phyloP scores from a whole-genome alignment of 768 basidiomycete species.

The Lentinula detonsa region DNA sequence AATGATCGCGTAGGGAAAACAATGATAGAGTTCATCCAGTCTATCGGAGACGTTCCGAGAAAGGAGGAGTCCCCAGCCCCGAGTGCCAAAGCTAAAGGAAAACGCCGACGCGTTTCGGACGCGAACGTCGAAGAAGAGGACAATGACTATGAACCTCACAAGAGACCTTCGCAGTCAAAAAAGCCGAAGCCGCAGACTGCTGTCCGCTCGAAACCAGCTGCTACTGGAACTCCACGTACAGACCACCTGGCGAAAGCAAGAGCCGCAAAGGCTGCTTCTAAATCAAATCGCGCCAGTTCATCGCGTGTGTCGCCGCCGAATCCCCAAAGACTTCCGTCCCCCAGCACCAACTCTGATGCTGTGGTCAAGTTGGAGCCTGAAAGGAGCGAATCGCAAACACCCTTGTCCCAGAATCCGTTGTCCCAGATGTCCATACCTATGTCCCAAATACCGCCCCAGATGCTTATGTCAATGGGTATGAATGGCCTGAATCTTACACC shows the following conservation, averaged over 20 bases:
- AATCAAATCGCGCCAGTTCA: not conserved
- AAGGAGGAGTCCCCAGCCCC: not conserved
- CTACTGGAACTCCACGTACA: not conserved
- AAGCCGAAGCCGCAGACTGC: not conserved
- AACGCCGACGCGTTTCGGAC: not conserved
- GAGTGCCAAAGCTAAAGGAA: not conserved
- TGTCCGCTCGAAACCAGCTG: not conserved
- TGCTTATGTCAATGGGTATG: not conserved
- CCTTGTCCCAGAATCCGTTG: not conserved
- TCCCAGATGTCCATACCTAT: not conserved
- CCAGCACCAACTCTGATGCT: not conserved
- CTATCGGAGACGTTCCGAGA: not conserved
- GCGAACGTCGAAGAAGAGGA: not conserved
- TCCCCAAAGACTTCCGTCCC: conserved; percentile 2
- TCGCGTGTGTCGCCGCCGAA: not conserved
- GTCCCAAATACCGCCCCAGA: not conserved
- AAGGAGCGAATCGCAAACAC: not conserved
- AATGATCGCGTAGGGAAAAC: conserved; percentile 32
- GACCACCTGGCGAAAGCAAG: not conserved
- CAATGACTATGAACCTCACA: not conserved
- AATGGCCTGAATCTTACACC: not conserved
- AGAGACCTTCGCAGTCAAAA: not conserved
- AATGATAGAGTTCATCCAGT: conserved; percentile 31
- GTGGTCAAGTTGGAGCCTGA: not conserved
- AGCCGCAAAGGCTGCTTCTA: not conserved